phyloP scores from a whole-genome alignment of 148 eudicot species.

The Rhododendron simsii region DNA sequence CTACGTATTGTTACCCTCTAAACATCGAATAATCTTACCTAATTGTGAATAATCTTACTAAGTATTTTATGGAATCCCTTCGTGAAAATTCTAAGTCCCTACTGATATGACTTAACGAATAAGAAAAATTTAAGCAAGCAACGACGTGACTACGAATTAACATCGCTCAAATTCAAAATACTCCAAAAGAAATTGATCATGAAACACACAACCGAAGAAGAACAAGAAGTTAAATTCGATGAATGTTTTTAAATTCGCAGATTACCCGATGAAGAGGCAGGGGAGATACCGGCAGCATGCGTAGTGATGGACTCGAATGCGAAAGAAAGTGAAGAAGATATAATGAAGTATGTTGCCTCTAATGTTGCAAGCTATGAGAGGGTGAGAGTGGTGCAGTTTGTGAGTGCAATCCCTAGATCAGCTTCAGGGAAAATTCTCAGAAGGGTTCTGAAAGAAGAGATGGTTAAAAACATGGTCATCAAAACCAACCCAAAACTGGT shows the following conservation, averaged over 20 bases:
- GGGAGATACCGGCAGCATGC: conserved; percentile 91
- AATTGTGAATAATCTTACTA: no score
- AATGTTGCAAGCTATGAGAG: conserved; percentile 77
- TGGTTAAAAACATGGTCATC: conserved; percentile 17
- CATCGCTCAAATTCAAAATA: background rate
- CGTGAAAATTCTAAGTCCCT: no score
- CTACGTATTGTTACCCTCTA: background rate
- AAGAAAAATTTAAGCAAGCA: no score
- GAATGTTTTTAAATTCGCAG: conserved; percentile 23
- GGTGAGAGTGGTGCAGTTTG: conserved; percentile 63
- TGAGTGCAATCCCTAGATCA: conserved; percentile 75
- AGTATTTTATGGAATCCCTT: no score
- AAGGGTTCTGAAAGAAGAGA: conserved; percentile 40
- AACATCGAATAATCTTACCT: background rate
- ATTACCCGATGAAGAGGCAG: conserved; percentile 82
- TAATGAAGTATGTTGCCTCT: conserved; percentile 59
- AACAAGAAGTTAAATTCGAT: background rate
- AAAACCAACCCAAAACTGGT: background rate
- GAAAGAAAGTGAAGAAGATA: conserved; percentile 64
- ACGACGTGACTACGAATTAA: background rate
- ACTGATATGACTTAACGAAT: no score
- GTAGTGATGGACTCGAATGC: conserved; percentile 64
- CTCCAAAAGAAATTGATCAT: background rate
- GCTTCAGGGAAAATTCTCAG: conserved; percentile 56
- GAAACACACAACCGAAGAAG: background rate